These are phyloP conservation scores for Alternaria novae-zelandiae DNA, from an alignment of 2,329 filamentous ascomycete genomes.

Conservation along the genomic window DNA sequence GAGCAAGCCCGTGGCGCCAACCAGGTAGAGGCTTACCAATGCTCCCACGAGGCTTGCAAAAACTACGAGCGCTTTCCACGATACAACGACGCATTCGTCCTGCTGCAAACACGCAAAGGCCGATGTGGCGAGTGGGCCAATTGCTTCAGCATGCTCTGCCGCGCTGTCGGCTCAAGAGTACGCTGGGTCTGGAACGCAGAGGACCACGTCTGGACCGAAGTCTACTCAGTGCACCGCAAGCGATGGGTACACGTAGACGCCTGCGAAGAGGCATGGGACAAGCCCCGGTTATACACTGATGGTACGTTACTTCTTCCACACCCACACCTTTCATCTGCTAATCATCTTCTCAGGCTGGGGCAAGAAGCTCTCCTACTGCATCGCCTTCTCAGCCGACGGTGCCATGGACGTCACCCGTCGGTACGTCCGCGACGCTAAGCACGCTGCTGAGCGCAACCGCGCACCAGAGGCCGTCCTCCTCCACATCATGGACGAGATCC, in stretches of 20 bases:
- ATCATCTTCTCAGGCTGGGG: constrained; percentile 70
- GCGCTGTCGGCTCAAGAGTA: constrained; percentile 86
- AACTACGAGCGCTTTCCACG: constrained; percentile 88
- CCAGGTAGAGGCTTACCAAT: constrained; percentile 88
- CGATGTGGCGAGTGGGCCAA: constrained; percentile 97
- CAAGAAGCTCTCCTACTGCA: constrained; percentile 95
- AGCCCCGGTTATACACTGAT: constrained; percentile 88
- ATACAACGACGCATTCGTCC: constrained; percentile 92
- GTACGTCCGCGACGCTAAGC: constrained; percentile 73
- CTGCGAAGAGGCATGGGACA: constrained; percentile 95
- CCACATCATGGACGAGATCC: constrained; percentile 92
- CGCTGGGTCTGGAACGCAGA: constrained; percentile 99
- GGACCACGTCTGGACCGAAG: constrained; percentile 97
- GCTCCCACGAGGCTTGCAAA: constrained; percentile 76
- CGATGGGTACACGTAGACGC: constrained; percentile 97
- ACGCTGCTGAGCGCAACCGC: constrained; percentile 75
- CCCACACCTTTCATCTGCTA: constrained; percentile 8
- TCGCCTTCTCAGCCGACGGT: constrained; percentile 93
- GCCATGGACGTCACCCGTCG: constrained; percentile 71
- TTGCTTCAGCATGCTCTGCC: constrained; percentile 98
- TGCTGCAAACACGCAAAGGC: constrained; percentile 84
- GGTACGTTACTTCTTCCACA: constrained; percentile 57
- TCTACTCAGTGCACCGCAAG: constrained; percentile 91
- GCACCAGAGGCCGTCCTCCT: constrained; percentile 89
- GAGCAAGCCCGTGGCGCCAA: constrained; percentile 88